phyloP scores from a whole-genome alignment of 2,329 filamentous ascomycete species.

The Byssochlamys sp. region DNA sequence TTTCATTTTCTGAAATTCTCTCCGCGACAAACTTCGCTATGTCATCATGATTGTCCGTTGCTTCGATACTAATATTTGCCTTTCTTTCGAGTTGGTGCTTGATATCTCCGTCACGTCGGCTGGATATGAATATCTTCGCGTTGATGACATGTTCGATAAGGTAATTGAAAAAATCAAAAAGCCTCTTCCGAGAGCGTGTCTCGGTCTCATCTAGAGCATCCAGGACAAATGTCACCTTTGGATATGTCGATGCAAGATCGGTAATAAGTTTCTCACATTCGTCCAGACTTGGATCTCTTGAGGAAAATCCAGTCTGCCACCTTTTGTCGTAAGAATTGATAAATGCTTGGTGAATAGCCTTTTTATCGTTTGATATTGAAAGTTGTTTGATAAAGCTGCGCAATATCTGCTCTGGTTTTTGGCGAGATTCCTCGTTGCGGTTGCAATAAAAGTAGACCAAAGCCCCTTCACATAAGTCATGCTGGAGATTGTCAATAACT shows the following conservation, averaged over 20 bases:
- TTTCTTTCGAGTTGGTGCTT: constrained; percentile 1
- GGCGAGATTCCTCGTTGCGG: constrained; percentile 5
- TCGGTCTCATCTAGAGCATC: constrained; percentile 9
- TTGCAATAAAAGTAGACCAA: constrained; percentile 10
- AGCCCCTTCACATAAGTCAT: not conserved
- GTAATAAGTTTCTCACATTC: constrained; percentile 3
- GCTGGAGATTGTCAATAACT: constrained; percentile 3
- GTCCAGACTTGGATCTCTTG: constrained; percentile 1
- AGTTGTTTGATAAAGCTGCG: constrained; percentile 7
- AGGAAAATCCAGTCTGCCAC: not conserved
- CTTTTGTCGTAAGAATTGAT: constrained; percentile 3
- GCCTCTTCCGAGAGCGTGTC: not conserved
- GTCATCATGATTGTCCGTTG: constrained; percentile 20
- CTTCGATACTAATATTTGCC: constrained; percentile 9
- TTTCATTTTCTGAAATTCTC: constrained; percentile 11
- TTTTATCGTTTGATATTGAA: not conserved
- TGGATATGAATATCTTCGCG: constrained; percentile 8
- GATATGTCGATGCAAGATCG: not conserved
- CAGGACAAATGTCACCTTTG: constrained; percentile 3
- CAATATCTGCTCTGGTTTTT: constrained; percentile 3
- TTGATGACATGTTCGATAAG: not conserved
- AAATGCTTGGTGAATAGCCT: not conserved
- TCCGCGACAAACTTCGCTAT: constrained; percentile 18
- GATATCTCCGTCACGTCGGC: constrained; percentile 7
- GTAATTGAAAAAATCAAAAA: constrained; percentile 1